Percentiles rank a stretch among this genome's conserved stretches.
phyloP scores from a whole-genome alignment of 768 basidiomycete species.

The Ramaria sp. region DNA sequence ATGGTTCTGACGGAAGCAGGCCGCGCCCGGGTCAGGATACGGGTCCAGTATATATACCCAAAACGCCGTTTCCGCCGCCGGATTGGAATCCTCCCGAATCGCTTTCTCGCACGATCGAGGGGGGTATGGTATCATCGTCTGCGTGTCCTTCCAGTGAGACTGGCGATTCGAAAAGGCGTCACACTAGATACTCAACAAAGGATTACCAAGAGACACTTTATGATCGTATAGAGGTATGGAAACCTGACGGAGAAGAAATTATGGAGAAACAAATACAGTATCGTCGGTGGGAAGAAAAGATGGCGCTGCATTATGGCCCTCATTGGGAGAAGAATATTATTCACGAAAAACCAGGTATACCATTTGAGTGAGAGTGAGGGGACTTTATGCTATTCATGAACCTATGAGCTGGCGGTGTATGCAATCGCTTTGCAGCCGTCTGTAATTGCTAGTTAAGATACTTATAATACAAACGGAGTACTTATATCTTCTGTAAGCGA shows the following conservation, averaged over 20 bases:
- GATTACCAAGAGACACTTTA: background rate
- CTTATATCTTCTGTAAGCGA: background rate
- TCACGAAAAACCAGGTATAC: background rate
- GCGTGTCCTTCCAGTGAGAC: background rate
- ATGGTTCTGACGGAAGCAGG: background rate
- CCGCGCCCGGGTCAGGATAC: background rate
- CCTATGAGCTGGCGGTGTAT: too few species aligned
- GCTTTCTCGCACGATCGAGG: background rate
- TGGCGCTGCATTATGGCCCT: constrained; percentile 3
- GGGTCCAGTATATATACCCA: background rate
- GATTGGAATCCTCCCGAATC: background rate
- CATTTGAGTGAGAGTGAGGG: constrained; percentile 1
- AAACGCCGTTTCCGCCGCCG: background rate
- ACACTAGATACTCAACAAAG: constrained; percentile 3
- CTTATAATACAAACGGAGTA: background rate
- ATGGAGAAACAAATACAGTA: background rate
- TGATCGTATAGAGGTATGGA: background rate
- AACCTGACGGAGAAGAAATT: background rate
- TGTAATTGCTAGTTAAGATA: background rate
- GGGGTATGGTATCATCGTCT: background rate
- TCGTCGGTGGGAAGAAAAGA: constrained; percentile 3
- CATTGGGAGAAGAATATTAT: constrained; percentile 1
- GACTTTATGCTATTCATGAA: background rate
- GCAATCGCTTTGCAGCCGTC: too few species aligned
- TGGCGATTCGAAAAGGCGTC: background rate